phyloP scores from a whole-genome alignment of 441 rosid genomes.

The Pelargonium citronellum region DNA sequence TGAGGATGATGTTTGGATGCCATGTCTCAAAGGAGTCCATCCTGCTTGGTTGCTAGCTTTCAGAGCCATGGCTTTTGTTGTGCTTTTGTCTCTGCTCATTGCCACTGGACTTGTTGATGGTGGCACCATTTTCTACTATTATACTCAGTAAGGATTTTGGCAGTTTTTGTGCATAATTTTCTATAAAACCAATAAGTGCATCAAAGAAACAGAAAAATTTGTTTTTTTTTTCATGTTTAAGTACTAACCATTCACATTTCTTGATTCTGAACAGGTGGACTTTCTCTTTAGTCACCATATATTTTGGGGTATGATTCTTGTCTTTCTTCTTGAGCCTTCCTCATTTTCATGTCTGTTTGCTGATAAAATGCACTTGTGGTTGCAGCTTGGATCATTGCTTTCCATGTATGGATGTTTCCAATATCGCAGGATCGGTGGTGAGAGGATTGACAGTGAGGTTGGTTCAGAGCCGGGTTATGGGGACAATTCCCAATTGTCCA shows the following conservation, averaged over 20 bases:
- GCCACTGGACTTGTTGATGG: constrained; percentile 54
- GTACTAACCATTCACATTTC: constrained; percentile 4
- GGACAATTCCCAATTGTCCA: constrained; percentile 21
- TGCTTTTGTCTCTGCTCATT: constrained; percentile 50
- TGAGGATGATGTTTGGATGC: constrained; percentile 81
- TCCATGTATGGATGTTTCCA: constrained; percentile 71
- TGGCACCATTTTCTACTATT: constrained; percentile 69
- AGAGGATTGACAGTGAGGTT: constrained; percentile 55
- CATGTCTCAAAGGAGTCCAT: constrained; percentile 69
- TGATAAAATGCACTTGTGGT: not conserved
- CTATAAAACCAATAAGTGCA: not conserved
- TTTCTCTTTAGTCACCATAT: constrained; percentile 54
- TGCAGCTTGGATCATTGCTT: constrained; percentile 70
- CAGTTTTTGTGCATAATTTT: not conserved
- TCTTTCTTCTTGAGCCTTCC: constrained; percentile 3
- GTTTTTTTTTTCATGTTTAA: not conserved
- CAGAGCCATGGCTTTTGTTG: constrained; percentile 53
- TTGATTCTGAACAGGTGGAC: constrained; percentile 72
- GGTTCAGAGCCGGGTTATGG: constrained; percentile 62
- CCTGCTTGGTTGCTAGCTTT: constrained; percentile 91
- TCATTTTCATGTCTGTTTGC: constrained; percentile 10
- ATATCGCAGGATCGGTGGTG: constrained; percentile 60
- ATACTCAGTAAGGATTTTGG: constrained; percentile 60
- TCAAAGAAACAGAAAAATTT: not conserved
- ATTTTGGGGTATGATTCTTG: constrained; percentile 60